Base-by-base conservation (phyloP, 208 protist genomes). In the Acanthamoeba castellanii region DNA sequence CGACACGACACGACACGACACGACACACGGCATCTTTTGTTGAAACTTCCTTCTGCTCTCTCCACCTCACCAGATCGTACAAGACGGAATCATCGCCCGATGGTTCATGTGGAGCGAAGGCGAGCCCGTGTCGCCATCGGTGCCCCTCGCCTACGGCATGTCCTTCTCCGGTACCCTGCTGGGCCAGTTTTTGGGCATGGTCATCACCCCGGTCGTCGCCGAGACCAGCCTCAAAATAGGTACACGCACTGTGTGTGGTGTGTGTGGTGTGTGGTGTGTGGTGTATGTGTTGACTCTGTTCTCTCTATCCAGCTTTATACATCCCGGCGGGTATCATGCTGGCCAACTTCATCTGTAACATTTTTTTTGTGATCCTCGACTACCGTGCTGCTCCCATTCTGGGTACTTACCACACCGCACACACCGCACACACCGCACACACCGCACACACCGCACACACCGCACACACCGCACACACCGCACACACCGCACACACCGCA, bases 91-190 rank as follows among this genome's bases (percentile, higher is more conserved):
- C 37, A 89, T 89, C 14, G 82, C 82, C 3, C 82, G 82, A 25
- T 89, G 82, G 82, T 89, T 89, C 50, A 68, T 66, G 82, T 57
- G 55, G 82, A 66, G 82, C 27, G 52, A 66, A 8, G 82, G 82
- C 25, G 52, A 66, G 32, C 45, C 82, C 27, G 82, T 66, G 55
- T 89, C 82, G 4, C 82, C 82, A 8, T 89, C 82, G n/a, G 45
- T 89, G 1, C 82, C 82, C 18, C 52, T 89, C 4, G 82, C 82
- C 82, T 89, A 89, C 50, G 55, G 82, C 50, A 68, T 89, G 52
- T 66, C 55, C 37, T 68, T 66, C 55, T 57, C 82, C 3, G 55
- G 45, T 25, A 66, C 52, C 11, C 52, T 68, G 18, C 37, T 89
- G 5, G 82, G 82, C 55, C 52, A 89, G 82, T 57, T 89, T 14